phyloP scores from a whole-genome alignment of 139 green algal species.

The Chlamydomonas urium region DNA sequence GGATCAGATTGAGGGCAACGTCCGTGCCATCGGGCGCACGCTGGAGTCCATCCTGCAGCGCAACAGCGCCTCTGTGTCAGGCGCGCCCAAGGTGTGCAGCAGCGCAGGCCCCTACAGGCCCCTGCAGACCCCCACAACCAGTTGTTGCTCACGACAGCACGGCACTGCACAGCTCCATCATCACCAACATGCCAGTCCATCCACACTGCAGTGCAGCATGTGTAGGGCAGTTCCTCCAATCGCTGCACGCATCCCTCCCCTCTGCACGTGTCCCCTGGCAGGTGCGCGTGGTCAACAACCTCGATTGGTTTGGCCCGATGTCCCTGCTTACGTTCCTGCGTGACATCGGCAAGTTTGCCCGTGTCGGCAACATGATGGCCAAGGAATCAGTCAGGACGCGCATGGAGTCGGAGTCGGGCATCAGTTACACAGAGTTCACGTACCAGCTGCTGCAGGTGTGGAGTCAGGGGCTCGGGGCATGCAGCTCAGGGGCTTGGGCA shows the following conservation, averaged over 20 bases:
- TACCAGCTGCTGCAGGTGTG: conserved; percentile 93
- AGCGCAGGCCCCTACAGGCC: not conserved
- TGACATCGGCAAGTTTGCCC: conserved; percentile 88
- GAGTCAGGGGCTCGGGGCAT: too few species aligned
- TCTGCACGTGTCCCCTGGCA: not conserved
- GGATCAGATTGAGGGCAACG: conserved; percentile 79
- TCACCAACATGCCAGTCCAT: too few species aligned
- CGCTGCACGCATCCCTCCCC: not conserved
- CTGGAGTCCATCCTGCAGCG: conserved; percentile 38
- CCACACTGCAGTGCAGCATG: too few species aligned
- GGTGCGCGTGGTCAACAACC: conserved; percentile 79
- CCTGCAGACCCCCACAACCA: not conserved
- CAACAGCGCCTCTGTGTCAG: too few species aligned
- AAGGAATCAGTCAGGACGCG: conserved; percentile 89
- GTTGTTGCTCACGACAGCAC: too few species aligned
- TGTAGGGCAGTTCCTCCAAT: too few species aligned
- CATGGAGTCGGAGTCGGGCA: conserved; percentile 80
- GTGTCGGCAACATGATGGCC: conserved; percentile 91
- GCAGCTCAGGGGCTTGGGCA: too few species aligned
- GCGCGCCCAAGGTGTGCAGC: too few species aligned
- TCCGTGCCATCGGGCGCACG: conserved; percentile 43
- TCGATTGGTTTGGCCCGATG: conserved; percentile 88
- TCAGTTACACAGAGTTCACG: conserved; percentile 94
- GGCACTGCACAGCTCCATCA: too few species aligned
- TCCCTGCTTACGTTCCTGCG: conserved; percentile 87